A percentile compares a stretch with the other conserved stretches of the same genome.
These are phyloP conservation scores for Rhizopogon vulgaris DNA, from an alignment of 768 basidiomycete species.

Conservation along the genomic window DNA sequence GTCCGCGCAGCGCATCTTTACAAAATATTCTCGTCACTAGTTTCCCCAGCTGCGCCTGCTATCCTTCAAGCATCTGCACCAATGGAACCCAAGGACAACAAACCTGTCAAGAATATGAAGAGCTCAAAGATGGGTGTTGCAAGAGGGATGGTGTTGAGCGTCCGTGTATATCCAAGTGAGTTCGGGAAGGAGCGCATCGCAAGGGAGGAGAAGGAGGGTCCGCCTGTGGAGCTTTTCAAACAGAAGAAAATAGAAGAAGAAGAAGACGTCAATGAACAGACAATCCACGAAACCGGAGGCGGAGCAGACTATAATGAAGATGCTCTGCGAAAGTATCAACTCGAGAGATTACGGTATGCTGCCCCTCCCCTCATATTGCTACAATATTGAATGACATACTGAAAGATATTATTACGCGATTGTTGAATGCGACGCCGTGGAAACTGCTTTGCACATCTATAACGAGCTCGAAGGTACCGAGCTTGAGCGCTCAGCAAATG, in stretches of 20 bases:
- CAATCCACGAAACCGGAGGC: constrained; percentile 58
- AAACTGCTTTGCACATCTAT: constrained; percentile 75
- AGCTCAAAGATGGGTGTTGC: constrained; percentile 23
- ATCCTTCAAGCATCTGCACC: constrained; percentile 20
- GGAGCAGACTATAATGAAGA: constrained; percentile 85
- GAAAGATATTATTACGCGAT: constrained; percentile 93
- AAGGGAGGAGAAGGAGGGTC: constrained; percentile 85
- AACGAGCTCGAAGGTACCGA: constrained; percentile 90
- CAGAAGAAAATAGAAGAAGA: constrained; percentile 36
- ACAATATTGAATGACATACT: neutral
- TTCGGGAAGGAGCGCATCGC: constrained; percentile 88
- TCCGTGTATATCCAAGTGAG: constrained; percentile 87
- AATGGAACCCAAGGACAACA: constrained; percentile 12
- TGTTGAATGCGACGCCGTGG: constrained; percentile 76
- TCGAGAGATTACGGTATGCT: constrained; percentile 81
- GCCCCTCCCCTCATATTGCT: neutral
- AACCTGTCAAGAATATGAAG: constrained; percentile 6
- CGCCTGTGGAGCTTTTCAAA: constrained; percentile 79
- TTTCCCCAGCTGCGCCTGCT: constrained; percentile 53
- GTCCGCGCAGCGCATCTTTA: constrained; percentile 84
- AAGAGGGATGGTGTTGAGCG: constrained; percentile 66
- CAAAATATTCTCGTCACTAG: constrained; percentile 86
- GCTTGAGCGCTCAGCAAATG: constrained; percentile 92
- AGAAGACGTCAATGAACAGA: constrained; percentile 59
- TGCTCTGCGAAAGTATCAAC: constrained; percentile 83